Conservation (phyloP, 2,329 filamentous ascomycete species). For the Xylaria sp. region DNA sequence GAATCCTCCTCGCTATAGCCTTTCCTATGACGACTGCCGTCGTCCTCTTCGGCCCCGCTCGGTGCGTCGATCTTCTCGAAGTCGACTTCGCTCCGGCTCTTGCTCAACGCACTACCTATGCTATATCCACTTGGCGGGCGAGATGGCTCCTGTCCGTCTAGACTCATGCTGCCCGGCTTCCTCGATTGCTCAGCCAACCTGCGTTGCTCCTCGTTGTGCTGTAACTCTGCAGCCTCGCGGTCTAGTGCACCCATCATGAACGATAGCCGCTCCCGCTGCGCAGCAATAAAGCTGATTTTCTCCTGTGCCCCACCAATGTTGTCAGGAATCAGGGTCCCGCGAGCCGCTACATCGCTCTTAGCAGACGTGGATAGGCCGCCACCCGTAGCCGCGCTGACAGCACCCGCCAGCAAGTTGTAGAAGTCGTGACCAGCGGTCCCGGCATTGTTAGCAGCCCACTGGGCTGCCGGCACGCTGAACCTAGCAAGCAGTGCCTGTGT, state of each 20-base stretch:
- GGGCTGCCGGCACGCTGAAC: slow-evolving; percentile 82
- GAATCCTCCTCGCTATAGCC: slow-evolving; percentile 32
- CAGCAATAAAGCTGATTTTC: slow-evolving; percentile 79
- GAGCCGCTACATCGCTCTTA: slow-evolving; percentile 57
- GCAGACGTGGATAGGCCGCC: slow-evolving; percentile 28
- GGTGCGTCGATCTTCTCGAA: slow-evolving; percentile 90
- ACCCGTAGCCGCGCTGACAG: slow-evolving; percentile 72
- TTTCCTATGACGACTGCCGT: slow-evolving; percentile 48
- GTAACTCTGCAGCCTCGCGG: slow-evolving; percentile 75
- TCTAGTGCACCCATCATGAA: slow-evolving; percentile 82
- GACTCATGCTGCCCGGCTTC: slow-evolving; percentile 46
- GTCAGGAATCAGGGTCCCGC: slow-evolving; percentile 75
- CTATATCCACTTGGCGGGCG: slow-evolving; percentile 62
- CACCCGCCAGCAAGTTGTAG: slow-evolving; percentile 80
- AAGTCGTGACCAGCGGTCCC: slow-evolving; percentile 70
- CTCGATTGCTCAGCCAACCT: slow-evolving; percentile 33
- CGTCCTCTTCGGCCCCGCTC: slow-evolving; percentile 68
- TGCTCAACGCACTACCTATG: slow-evolving; percentile 70
- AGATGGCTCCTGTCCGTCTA: slow-evolving; percentile 53
- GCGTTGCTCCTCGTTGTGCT: slow-evolving; percentile 52
- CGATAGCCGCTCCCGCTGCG: slow-evolving; percentile 81
- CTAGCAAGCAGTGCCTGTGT: slow-evolving; percentile 84
- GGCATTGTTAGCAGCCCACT: slow-evolving; percentile 61
- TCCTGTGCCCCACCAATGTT: slow-evolving; percentile 71
- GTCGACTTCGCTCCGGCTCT: slow-evolving; percentile 86